Evolutionary conservation across 495 filamentous ascomycete genomes (phyloP).

Genomic region (Cercophora newfieldiana): DNA sequence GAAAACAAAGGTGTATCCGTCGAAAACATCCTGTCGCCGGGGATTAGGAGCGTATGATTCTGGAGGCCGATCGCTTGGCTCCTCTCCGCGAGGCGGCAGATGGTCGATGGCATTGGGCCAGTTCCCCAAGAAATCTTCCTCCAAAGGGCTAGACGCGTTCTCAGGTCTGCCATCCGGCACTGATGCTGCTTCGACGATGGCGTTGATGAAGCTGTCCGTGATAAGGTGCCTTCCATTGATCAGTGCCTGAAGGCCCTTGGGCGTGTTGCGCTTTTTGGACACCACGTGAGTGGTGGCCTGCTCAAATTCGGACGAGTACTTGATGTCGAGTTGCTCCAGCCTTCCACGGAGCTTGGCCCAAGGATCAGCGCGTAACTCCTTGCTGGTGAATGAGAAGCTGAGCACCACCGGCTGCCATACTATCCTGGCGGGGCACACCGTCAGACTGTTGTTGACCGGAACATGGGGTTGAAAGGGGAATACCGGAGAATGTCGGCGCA

Average conservation of each 20-base stretch:
- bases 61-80: constrained; percentile 62
- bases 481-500: constrained; percentile 58
- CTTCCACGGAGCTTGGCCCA: constrained; percentile 61
- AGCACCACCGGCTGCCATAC: constrained; percentile 80
- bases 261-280: constrained; percentile 83
- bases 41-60: constrained; percentile 69
- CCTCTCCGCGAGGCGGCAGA: constrained; percentile 73
- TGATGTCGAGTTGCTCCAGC: constrained; percentile 83
- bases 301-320: constrained; percentile 72
- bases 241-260: constrained; percentile 83
- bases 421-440: constrained; percentile 52
- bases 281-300: constrained; percentile 82
- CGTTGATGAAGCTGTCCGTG: constrained; percentile 65
- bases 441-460: background rate
- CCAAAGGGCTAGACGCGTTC: constrained; percentile 65
- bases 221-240: constrained; percentile 83
- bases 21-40: constrained; percentile 68
- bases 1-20: constrained; percentile 87
- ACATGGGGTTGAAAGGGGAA: background rate
- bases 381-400: constrained; percentile 78
- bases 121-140: constrained; percentile 74
- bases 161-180: constrained; percentile 52
- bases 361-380: constrained; percentile 69
- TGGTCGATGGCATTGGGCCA: constrained; percentile 76
- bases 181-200: constrained; percentile 70